phyloP scores from a whole-genome alignment of 306 rosid species.

The Malus fusca region DNA sequence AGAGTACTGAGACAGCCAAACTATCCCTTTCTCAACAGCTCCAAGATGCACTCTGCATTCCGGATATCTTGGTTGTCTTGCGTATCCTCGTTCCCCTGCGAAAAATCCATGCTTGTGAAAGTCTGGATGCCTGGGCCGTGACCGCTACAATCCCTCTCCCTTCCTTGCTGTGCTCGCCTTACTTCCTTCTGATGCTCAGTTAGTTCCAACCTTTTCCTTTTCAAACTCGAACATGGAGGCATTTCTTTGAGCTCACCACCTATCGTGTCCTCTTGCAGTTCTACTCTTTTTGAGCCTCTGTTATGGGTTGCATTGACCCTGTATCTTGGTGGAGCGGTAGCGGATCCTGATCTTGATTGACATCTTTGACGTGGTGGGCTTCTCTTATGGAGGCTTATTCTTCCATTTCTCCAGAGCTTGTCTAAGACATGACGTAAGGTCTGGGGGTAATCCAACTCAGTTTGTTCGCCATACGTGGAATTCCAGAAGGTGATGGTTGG shows the following conservation, averaged over 20 bases:
- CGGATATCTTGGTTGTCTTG: constrained; percentile 50
- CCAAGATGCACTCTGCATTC: constrained; percentile 50
- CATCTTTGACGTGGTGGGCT: constrained; percentile 41
- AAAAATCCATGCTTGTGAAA: constrained; percentile 61
- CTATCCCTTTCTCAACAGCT: constrained; percentile 33
- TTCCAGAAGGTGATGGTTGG: constrained; percentile 69
- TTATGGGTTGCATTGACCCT: constrained; percentile 40
- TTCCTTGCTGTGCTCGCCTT: constrained; percentile 70
- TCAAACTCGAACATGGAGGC: constrained; percentile 18
- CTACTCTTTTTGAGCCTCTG: constrained; percentile 58
- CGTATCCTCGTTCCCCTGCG: constrained; percentile 52
- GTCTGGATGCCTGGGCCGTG: constrained; percentile 74
- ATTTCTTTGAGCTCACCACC: constrained; percentile 16
- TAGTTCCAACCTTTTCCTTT: constrained; percentile 50
- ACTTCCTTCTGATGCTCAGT: constrained; percentile 87
- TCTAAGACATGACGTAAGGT: constrained; percentile 52
- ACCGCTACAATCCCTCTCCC: constrained; percentile 50
- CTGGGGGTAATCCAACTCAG: constrained; percentile 53
- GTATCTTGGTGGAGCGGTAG: constrained; percentile 28
- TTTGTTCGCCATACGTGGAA: constrained; percentile 54
- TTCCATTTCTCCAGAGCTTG: constrained; percentile 60
- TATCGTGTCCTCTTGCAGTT: constrained; percentile 22
- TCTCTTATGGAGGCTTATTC: constrained; percentile 59
- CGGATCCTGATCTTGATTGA: constrained; percentile 19
- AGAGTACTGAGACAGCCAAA: background rate